Evolutionary conservation across 2,329 filamentous ascomycete genomes (phyloP).

Genomic region (Akanthomyces lecanii): DNA sequence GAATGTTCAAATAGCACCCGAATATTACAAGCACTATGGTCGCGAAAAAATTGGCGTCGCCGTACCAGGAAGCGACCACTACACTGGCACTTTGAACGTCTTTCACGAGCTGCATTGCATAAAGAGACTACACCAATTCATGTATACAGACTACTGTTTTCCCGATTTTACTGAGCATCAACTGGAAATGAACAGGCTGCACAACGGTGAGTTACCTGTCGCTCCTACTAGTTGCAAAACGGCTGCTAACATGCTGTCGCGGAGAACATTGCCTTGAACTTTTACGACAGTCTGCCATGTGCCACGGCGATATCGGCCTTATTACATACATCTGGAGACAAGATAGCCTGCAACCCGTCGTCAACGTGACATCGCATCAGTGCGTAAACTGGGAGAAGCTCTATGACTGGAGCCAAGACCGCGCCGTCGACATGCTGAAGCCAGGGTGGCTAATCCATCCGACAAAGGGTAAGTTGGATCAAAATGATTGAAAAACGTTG

Average conservation of each 20-base stretch:
- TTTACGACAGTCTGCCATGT: constrained; percentile 15
- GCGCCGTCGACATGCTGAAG: constrained; percentile 12
- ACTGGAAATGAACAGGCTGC: constrained; percentile 10
- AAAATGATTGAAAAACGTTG: no score
- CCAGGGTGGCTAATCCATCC: constrained; percentile 13
- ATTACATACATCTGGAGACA: constrained; percentile 13
- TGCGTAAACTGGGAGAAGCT: constrained; percentile 15
- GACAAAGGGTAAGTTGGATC: constrained; percentile 3
- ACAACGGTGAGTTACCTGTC: not conserved
- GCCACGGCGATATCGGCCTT: constrained; percentile 13
- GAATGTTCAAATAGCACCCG: constrained; percentile 1
- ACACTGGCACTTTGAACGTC: constrained; percentile 13
- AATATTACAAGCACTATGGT: constrained; percentile 13
- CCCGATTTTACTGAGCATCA: constrained; percentile 7
- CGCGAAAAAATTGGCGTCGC: constrained; percentile 10
- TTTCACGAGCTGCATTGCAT: constrained; percentile 16
- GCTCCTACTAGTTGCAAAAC: not conserved
- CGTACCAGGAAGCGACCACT: constrained; percentile 6
- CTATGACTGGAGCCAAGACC: constrained; percentile 9
- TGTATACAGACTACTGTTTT: constrained; percentile 14
- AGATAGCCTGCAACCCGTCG: constrained; percentile 4
- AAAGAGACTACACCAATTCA: constrained; percentile 15
- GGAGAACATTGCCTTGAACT: constrained; percentile 14
- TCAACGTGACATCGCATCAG: constrained; percentile 12
- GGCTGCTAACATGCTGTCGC: not conserved